Conservation (phyloP, 2,329 filamentous ascomycete species). For the Phoma herbarum region DNA sequence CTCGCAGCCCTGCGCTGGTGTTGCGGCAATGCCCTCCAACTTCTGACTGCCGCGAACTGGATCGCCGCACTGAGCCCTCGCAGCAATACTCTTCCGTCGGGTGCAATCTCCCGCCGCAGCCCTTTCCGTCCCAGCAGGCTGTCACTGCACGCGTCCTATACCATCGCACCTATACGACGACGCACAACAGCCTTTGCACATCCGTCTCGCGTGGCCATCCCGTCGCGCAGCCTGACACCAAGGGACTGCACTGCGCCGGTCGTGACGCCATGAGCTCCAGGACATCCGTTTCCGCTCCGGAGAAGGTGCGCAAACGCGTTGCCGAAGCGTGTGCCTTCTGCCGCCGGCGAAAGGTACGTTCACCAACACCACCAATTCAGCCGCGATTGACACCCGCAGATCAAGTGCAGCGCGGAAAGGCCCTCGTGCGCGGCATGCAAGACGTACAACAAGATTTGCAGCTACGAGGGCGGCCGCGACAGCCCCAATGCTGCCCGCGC, state of each 20-base stretch:
- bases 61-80: neutral
- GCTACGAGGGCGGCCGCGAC: constrained; percentile 43
- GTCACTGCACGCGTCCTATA: neutral
- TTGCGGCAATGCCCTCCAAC: neutral
- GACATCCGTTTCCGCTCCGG: constrained; percentile 3
- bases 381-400: constrained; percentile 37
- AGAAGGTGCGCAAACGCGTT: constrained; percentile 31
- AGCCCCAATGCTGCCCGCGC: constrained; percentile 29
- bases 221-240: neutral
- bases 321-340: constrained; percentile 51
- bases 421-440: constrained; percentile 59
- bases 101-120: neutral
- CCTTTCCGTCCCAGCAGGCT: constrained; percentile 1
- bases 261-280: constrained; percentile 4
- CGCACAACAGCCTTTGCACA: neutral
- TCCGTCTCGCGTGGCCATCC: constrained; percentile 1
- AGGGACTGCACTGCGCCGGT: neutral
- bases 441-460: constrained; percentile 56
- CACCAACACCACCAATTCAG: neutral
- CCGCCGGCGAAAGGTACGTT: constrained; percentile 49
- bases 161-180: neutral
- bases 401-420: constrained; percentile 60
- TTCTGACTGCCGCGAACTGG: neutral
- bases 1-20: constrained; percentile 2
- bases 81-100: constrained; percentile 7